These are phyloP conservation scores for Suillus variegatus DNA, from an alignment of 768 basidiomycete species.

Conservation along the genomic window DNA sequence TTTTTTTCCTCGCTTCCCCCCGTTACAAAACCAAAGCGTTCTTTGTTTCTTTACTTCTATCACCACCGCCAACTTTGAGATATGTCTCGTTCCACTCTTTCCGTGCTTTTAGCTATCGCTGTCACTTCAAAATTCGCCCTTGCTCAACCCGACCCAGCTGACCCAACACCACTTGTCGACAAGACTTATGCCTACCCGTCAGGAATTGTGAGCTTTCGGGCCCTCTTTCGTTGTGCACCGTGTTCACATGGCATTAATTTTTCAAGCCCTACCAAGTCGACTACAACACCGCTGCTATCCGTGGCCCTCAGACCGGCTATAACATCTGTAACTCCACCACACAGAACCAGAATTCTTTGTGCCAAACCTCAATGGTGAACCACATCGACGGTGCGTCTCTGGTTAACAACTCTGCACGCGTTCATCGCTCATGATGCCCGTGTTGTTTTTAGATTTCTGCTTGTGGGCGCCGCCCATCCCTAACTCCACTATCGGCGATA, in stretches of 20 bases:
- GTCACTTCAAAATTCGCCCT: conserved; percentile 29
- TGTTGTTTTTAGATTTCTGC: conserved; percentile 60
- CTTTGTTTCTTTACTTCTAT: background rate
- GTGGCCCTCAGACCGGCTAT: conserved; percentile 66
- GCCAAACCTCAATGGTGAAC: conserved; percentile 73
- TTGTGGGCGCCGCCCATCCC: conserved; percentile 57
- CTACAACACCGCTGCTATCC: conserved; percentile 38
- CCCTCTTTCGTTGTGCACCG: background rate
- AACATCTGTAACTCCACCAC: conserved; percentile 72
- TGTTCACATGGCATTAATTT: background rate
- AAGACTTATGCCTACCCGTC: conserved; percentile 47
- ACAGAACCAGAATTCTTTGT: conserved; percentile 57
- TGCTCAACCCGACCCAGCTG: conserved; percentile 40
- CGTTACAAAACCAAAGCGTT: background rate
- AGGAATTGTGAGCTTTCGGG: conserved; percentile 37
- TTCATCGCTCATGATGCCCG: conserved; percentile 25
- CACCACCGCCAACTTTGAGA: conserved; percentile 19
- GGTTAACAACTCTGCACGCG: background rate
- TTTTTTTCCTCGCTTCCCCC: conserved; percentile 10
- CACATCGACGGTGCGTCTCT: conserved; percentile 37
- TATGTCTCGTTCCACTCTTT: conserved; percentile 55
- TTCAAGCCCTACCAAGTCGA: conserved; percentile 55
- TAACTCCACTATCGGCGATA: conserved; percentile 58
- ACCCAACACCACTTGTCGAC: conserved; percentile 46
- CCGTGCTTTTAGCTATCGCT: conserved; percentile 34